Base-by-base conservation (phyloP, 148 eudicot species). In the Spergularia bocconei region DNA sequence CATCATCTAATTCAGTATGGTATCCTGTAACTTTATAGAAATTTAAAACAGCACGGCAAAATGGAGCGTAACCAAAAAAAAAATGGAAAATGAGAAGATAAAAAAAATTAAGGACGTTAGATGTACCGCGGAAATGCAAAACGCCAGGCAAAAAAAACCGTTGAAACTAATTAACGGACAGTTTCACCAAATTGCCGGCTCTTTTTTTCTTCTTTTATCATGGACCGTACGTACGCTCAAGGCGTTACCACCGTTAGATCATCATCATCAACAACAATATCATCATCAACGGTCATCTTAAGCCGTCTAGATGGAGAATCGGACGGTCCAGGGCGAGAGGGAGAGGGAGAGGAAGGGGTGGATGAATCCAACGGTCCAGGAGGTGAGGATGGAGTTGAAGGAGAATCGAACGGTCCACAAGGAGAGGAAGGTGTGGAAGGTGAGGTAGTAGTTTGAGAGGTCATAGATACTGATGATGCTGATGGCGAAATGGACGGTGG, bases 231-330 rank as follows among this genome's bases (percentile, higher is more conserved):
- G 13, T 17, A n/a, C 57, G 55, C 5, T 69, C 59, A 69, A 3
- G 20, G 59, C 25, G 15, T 50, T 8, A 69, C 57, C 51, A 25
- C 62, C 75, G 80, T 62, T 62, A 19, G n/a, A 55, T 51, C 60
- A 29, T 69, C 71, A 13, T 58, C 58, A 6, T 69, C 48, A 29
- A 29, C 39, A 70, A 29, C 36, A 44, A 44, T 44, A 16, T 20
- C 44, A 21, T 65, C 79, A 54, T 74, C 71, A 21, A 50, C 48
- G 67, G 80, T 75, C 78, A 83, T 79, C 79, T 82, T 83, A n/a
- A 77, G 75, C 47, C 84, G 74, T 74, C 83, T 85, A n/a, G 86
- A 80, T 13, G 88, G 93, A 10, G 87, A 85, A 63, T 76, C 82
- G 16, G 70, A 76, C 38, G 85, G 75, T 13, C 78, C 76, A 51